Conservation (phyloP, 202 grass and related monocot species). For the Zoysia matrella region DNA sequence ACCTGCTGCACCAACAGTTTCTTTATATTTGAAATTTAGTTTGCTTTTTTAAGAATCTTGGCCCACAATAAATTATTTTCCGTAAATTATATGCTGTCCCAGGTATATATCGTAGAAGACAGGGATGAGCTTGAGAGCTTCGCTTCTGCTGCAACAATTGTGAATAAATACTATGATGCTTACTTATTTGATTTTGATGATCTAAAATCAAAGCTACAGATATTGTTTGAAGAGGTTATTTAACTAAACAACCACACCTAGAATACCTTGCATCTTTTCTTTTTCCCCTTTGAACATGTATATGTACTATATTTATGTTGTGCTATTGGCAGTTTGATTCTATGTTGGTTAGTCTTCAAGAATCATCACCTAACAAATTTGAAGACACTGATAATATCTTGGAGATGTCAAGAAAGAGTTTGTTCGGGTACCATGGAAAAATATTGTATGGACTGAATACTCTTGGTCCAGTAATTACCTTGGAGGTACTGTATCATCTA, state of each 20-base stretch:
- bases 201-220: constrained; percentile 60
- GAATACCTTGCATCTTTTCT: background rate
- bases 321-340: constrained; percentile 52
- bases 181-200: constrained; percentile 67
- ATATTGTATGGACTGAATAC: constrained; percentile 56
- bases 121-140: constrained; percentile 71
- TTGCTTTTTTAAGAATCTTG: constrained; percentile 12
- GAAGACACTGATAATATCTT: constrained; percentile 65
- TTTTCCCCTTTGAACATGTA: background rate
- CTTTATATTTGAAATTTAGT: constrained; percentile 27
- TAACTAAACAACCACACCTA: constrained; percentile 27
- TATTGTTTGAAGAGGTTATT: constrained; percentile 51
- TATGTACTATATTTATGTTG: constrained; percentile 6
- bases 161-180: constrained; percentile 76
- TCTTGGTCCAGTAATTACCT: constrained; percentile 61
- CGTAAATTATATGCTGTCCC: constrained; percentile 37
- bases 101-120: constrained; percentile 78
- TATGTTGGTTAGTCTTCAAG: constrained; percentile 57
- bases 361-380: constrained; percentile 62
- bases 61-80: constrained; percentile 9
- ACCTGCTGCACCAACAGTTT: constrained; percentile 16
- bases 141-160: constrained; percentile 65
- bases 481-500: constrained; percentile 53
- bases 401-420: constrained; percentile 61
- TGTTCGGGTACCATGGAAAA: constrained; percentile 56